Evolutionary conservation across 768 basidiomycete species (phyloP), one percentile per base, ranked within the genome.

Genomic region (Hortiboletus campestris): DNA sequence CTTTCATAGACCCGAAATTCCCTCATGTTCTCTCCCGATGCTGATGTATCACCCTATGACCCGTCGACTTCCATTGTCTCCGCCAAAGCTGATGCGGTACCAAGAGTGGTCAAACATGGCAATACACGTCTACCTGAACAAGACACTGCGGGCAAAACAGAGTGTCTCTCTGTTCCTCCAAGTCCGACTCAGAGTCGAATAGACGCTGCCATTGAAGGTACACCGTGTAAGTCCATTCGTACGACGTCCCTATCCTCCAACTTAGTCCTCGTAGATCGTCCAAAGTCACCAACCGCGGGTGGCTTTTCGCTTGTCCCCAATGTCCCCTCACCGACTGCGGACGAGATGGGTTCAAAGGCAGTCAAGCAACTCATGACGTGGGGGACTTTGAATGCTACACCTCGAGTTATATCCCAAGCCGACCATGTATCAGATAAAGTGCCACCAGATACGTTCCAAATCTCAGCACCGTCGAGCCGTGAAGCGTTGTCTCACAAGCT

Each of bases 291-390:
- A 6, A 76, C 75, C 16, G 71, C 72, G 47, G 75, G 75, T 56
- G 79, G 77, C 13, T 93, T 91, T 68, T 78, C 87, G 3, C 84
- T 97, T 19, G 86, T 99, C 20, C 86, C 93, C 14, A 83, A 84
- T 52, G 72, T 96, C 11, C 96, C 97, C 4, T 92, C 94, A 0
- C 94, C 94, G 2, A 90, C 89, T 8, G 86, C 94, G 0, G 80
- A 85, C 6, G 79, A 91, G 64, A 81, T 98, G 44, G 91, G 91
- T 1, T 84, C 94, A 2, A 75, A 79, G 6, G 89, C 91, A 1
- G 80, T 98, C 49, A 93, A 94, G 65, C 88, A 98, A 62, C 82
- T 99, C 16, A 94, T 98, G 89, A 99, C 97, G 13, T 95, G 93
- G 94, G 97, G 97, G 2, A 94, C 93, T 13, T 78, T 98, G 22